Conservation (phyloP, 1,284 basidiomycete genomes). For the Papiliotrema nemorosa region DNA sequence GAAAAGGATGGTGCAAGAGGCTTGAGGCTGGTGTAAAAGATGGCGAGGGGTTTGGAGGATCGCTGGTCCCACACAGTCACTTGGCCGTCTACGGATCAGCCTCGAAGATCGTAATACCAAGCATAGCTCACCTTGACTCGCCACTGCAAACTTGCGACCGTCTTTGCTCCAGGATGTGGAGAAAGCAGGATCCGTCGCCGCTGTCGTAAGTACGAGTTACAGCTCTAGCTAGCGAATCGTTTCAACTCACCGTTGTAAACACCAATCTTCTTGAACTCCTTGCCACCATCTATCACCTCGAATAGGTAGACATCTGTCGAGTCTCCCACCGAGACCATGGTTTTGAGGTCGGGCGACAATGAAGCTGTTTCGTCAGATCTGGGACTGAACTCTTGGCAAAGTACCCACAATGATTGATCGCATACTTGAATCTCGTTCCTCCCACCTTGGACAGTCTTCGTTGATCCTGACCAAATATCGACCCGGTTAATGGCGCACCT, state of each 20-base stretch:
- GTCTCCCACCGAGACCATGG: constrained; percentile 49
- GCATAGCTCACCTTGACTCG: constrained; percentile 36
- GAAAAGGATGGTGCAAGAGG: constrained; percentile 19
- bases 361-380: constrained; percentile 28
- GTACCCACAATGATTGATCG: constrained; percentile 48
- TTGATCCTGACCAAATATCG: constrained; percentile 9
- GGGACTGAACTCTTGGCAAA: not conserved
- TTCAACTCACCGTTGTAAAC: constrained; percentile 35
- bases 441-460: constrained; percentile 37
- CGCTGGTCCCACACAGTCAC: constrained; percentile 50
- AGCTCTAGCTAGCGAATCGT: too few relatives aligned
- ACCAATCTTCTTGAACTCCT: constrained; percentile 42
- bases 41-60: constrained; percentile 43
- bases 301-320: constrained; percentile 47
- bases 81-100: constrained; percentile 38
- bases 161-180: constrained; percentile 48
- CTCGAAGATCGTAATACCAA: too few relatives aligned
- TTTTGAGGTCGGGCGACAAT: constrained; percentile 44
- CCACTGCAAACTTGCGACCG: constrained; percentile 49
- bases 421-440: constrained; percentile 37
- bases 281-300: constrained; percentile 44
- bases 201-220: too few relatives aligned
- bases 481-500: not conserved
- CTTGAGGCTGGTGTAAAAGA: constrained; percentile 35
- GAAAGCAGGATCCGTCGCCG: constrained; percentile 46